Base-by-base conservation (phyloP, 225 moss, liverwort and hornwort species). In the Physcomitrellopsis africana region DNA sequence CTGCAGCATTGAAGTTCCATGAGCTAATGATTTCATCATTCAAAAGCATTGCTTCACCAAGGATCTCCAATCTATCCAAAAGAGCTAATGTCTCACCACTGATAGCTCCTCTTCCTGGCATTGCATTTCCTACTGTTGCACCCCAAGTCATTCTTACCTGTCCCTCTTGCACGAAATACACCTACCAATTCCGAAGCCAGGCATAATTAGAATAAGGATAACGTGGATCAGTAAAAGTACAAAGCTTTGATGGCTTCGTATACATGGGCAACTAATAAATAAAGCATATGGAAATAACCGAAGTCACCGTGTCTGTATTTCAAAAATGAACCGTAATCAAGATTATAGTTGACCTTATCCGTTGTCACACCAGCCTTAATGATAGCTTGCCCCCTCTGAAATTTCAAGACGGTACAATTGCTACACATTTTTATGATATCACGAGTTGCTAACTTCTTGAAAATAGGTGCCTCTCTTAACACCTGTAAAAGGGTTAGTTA, bases 111-210 rank as follows among this genome's bases (percentile, higher is more conserved):
- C 90, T 81, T 59, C 86, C 89, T 63, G 84, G 86, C 81, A 86
- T 73, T 62, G 85, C 82, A 70, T 88, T 88, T 46, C 88, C 88
- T 57, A 88, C 23, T 37, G 81, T 79, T 71, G 82, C 74, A 69
- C 90, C 92, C 92, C 96, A 91, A 49, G 88, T 96, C 81, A 96
- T 86, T 77, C 96, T 80, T 37, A 94, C 96, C 65, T 96, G 96
- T 58, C 96, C 96, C 69, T 94, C 96, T 87, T 96, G 94, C 65
- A 96, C 84, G 23, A 96, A 73, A 76, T 68, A 78, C 42, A 90
- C 88, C 90, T 90, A 77, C 63, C 80, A 79, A 37, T 65, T 77
- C 77, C 80, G 73, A 84, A 48, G 76, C 62, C 54, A 66, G 60
- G 72, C 60, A 68, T 75, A 56, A 70, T 79, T 70, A 82, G 82